These are phyloP conservation scores for Fusarium sp. DNA, from an alignment of 2,329 filamentous ascomycete species.

Conservation along the genomic window DNA sequence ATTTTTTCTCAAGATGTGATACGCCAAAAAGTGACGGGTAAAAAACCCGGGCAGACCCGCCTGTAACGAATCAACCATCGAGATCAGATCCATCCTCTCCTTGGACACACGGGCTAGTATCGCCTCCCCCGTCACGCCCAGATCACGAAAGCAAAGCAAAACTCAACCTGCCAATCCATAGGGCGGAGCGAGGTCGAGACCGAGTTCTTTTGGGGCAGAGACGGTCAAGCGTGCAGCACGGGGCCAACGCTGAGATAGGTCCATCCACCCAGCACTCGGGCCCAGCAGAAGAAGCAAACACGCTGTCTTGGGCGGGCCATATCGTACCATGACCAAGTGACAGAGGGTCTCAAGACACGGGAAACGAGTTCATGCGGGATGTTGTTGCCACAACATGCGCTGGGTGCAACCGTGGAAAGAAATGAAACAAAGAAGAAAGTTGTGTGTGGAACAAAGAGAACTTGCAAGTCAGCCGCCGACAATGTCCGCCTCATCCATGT, in stretches of 20 bases:
- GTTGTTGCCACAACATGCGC: neutral
- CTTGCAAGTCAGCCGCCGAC: neutral
- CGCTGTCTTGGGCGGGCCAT: neutral
- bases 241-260: neutral
- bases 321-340: slow-evolving; percentile 1
- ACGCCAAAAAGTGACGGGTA: slow-evolving; percentile 19
- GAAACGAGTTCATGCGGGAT: neutral
- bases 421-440: neutral
- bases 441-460: neutral
- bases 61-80: neutral
- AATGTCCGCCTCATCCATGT: neutral
- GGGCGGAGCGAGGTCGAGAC: slow-evolving; percentile 3
- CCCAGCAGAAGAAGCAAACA: neutral
- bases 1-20: slow-evolving; percentile 11
- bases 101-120: neutral
- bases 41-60: slow-evolving; percentile 9
- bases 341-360: neutral
- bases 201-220: neutral
- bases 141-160: neutral
- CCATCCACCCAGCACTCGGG: neutral
- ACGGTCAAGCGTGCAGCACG: neutral
- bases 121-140: neutral
- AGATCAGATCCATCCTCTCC: neutral
- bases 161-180: neutral
- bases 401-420: neutral